Conservation (phyloP, 1,284 basidiomycete genomes). For the Cutaneotrichosporon dermatis region DNA sequence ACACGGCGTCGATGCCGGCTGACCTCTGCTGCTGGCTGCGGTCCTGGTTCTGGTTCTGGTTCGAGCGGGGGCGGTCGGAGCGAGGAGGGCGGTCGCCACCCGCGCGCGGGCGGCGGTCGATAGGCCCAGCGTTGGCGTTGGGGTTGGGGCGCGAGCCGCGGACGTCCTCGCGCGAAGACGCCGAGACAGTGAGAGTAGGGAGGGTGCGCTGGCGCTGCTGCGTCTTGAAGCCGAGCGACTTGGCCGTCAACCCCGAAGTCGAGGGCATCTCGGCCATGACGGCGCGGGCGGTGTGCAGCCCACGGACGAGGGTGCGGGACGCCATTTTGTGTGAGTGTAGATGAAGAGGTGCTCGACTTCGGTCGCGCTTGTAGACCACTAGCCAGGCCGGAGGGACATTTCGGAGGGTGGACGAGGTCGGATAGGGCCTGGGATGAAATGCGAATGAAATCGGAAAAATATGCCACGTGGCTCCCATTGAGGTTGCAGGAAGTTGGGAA, state of each 20-base stretch:
- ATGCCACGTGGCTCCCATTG: background rate
- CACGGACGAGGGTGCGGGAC: conserved; percentile 8
- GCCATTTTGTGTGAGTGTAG: conserved; percentile 13
- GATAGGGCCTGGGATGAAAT: background rate
- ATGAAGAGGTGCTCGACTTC: no score
- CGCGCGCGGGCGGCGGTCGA: background rate
- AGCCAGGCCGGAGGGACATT: background rate
- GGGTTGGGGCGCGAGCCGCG: background rate
- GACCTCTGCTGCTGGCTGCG: background rate
- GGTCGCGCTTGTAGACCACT: no score
- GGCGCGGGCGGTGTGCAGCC: conserved; percentile 9
- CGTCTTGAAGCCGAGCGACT: background rate
- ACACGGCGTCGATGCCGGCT: background rate
- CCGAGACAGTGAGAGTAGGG: conserved; percentile 5
- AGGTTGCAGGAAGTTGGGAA: background rate
- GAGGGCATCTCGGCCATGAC: background rate
- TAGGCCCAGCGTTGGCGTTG: no score
- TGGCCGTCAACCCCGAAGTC: background rate
- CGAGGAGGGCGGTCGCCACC: background rate
- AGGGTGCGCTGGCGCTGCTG: conserved; percentile 9
- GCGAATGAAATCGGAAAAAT: background rate
- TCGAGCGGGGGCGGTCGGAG: no score
- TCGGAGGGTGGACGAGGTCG: background rate
- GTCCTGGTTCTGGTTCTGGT: no score
- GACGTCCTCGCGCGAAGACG: background rate